Evolutionary conservation across 257 asterid genomes (phyloP).

Genomic region (Parsonsia alboflavescens): DNA sequence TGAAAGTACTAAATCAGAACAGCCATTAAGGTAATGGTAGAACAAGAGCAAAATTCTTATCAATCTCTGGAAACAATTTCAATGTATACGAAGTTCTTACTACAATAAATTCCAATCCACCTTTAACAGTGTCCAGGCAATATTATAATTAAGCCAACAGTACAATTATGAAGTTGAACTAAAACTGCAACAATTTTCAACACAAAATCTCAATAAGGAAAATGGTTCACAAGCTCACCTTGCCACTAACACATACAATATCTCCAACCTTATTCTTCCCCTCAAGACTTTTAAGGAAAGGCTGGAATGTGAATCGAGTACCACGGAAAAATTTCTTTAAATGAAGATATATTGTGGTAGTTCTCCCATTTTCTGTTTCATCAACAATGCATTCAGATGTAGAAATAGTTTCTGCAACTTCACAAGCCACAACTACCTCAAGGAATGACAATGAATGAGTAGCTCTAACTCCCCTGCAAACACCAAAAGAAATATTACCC

Average conservation of each 20-base stretch:
- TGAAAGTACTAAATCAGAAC: not conserved
- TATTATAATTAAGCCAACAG: not conserved
- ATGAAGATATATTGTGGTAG: slow-evolving; percentile 60
- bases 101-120: not conserved
- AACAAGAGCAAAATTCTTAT: not conserved
- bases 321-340: slow-evolving; percentile 95
- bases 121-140: not conserved
- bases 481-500: not conserved
- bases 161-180: not conserved
- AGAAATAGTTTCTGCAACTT: slow-evolving; percentile 45
- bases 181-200: slow-evolving; percentile 3
- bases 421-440: slow-evolving; percentile 88
- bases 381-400: slow-evolving; percentile 38
- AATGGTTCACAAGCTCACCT: slow-evolving; percentile 45
- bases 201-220: slow-evolving; percentile 12
- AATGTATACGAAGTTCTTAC: not conserved
- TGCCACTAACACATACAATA: slow-evolving; percentile 88
- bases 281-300: slow-evolving; percentile 77
- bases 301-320: slow-evolving; percentile 67
- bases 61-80: not conserved
- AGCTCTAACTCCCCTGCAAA: slow-evolving; percentile 78
- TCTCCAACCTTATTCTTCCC: slow-evolving; percentile 84
- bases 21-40: not conserved
- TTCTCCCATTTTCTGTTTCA: slow-evolving; percentile 33
- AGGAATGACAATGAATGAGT: slow-evolving; percentile 67